These are phyloP conservation scores for Cladosporium sp. DNA, from an alignment of 2,329 filamentous ascomycete genomes.

Conservation along the genomic window DNA sequence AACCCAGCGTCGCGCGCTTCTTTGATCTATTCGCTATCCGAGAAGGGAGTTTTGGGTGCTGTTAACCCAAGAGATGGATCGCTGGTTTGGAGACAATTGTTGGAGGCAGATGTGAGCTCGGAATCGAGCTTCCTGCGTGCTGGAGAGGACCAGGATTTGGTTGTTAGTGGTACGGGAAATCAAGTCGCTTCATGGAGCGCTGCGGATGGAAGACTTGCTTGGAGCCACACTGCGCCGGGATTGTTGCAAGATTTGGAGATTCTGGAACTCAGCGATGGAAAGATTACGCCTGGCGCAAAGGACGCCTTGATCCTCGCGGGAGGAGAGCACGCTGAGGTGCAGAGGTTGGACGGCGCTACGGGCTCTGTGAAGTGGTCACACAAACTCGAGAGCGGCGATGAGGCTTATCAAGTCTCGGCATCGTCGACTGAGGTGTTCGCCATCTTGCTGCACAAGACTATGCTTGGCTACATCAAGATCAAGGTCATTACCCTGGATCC, in stretches of 20 bases:
- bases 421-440: slow-evolving; percentile 68
- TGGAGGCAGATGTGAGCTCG: slow-evolving; percentile 42
- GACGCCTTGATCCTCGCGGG: slow-evolving; percentile 66
- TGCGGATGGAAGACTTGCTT: slow-evolving; percentile 70
- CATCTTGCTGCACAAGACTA: slow-evolving; percentile 65
- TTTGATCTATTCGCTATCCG: slow-evolving; percentile 84
- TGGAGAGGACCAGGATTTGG: slow-evolving; percentile 71
- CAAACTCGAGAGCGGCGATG: slow-evolving; percentile 58
- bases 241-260: slow-evolving; percentile 68
- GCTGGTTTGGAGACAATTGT: slow-evolving; percentile 78
- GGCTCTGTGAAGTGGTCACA: slow-evolving; percentile 77
- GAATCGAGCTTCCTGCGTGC: slow-evolving; percentile 54
- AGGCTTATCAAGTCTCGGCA: slow-evolving; percentile 69
- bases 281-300: slow-evolving; percentile 43
- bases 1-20: slow-evolving; percentile 76
- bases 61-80: slow-evolving; percentile 82
- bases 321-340: slow-evolving; percentile 56
- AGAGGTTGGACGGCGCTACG: slow-evolving; percentile 66
- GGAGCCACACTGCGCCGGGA: slow-evolving; percentile 60
- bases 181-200: slow-evolving; percentile 79
- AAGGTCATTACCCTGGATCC: slow-evolving; percentile 71
- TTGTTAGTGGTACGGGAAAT: slow-evolving; percentile 67
- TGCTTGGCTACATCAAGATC: slow-evolving; percentile 65
- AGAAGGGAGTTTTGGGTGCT: slow-evolving; percentile 76
- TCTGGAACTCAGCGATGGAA: slow-evolving; percentile 60